These are phyloP conservation scores for Aspergillus egyptiacus DNA, from an alignment of 495 filamentous ascomycete genomes.

Conservation along the genomic window DNA sequence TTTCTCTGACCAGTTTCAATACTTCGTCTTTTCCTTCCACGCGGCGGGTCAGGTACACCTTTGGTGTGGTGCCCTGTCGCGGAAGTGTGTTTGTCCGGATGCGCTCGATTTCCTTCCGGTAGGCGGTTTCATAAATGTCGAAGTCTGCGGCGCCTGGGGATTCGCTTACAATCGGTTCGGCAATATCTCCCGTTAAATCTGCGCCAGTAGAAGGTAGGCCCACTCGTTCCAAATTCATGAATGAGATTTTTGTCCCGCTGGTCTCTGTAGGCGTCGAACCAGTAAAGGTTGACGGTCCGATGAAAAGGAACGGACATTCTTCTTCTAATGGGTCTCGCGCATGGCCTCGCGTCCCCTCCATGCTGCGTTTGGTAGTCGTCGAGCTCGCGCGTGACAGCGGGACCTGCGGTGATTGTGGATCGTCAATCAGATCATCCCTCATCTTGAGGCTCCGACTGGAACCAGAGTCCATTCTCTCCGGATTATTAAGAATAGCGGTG, in stretches of 20 bases:
- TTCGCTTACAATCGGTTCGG: conserved; percentile 59
- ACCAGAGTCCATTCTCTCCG: conserved; percentile 27
- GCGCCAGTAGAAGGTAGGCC: conserved; percentile 14
- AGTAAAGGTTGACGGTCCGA: conserved; percentile 55
- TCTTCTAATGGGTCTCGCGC: conserved; percentile 58
- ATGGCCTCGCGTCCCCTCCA: conserved; percentile 53
- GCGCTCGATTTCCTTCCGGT: conserved; percentile 70
- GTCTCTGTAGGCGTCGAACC: conserved; percentile 21
- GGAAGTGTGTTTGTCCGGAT: conserved; percentile 47
- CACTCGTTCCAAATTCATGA: conserved; percentile 26
- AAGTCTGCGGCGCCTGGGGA: conserved; percentile 75
- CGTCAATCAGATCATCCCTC: conserved; percentile 15
- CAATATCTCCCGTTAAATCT: conserved; percentile 6
- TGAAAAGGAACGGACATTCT: conserved; percentile 61
- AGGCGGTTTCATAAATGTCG: conserved; percentile 83
- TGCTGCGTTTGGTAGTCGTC: conserved; percentile 35
- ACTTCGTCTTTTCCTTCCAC: conserved; percentile 49
- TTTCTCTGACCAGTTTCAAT: conserved; percentile 33
- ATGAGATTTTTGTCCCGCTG: conserved; percentile 7
- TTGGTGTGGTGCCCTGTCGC: conserved; percentile 27
- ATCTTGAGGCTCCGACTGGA: conserved; percentile 25
- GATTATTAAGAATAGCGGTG: conserved; percentile 17
- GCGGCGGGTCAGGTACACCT: conserved; percentile 54
- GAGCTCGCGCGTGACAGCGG: conserved; percentile 35
- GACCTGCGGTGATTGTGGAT: conserved; percentile 24